Base-by-base conservation (phyloP, 2,329 filamentous ascomycete genomes). In the Colletotrichum gigasporum region DNA sequence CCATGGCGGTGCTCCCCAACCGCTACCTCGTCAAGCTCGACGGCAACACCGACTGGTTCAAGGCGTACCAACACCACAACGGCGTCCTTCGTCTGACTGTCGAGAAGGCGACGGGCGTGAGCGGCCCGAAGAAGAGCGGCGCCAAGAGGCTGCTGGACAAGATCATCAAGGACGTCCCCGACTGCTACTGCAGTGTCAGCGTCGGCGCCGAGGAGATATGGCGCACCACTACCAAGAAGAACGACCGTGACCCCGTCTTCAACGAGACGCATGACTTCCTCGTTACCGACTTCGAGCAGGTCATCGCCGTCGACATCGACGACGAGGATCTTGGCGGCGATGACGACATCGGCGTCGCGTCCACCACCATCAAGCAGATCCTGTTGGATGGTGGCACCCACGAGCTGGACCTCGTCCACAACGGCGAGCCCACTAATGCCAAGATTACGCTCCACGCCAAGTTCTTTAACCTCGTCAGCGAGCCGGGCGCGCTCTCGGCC, bases 191-290 rank as follows among this genome's bases (percentile, higher is more conserved):
- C 68, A 79, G 79, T 48, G 78, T 82, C 65, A 74, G 66, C 18
- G 69, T 84, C 16, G 80, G 80, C 30, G 79, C 79, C 3, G 80
- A 80, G 67, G 71, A 72, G 5, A 72, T 75, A 35, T 83, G 81
- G 81, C 76, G 77, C 41, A 83, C 81, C 0, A 72, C 74, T 2
- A 75, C 74, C 4, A 76, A 79, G 64, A 77, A 82, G 65, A 80
- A 82, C 67, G 71, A 76, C 30, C 72, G 72, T 30, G 73, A 80
- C 32, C 82, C 82, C 0, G 74, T 73, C 22, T 84, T 81, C 81
- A 79, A 82, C 67, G 81, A 84, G 70, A 81, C 79, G 2, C 76
- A 79, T 64, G 81, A 83, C 68, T 83, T 83, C 69, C 71, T 83
- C 2, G 75, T 84, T 2, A 69, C 74, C 8, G 81, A 83, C 65